Base-by-base conservation (phyloP, 495 filamentous ascomycete genomes). In the Cercophora sp. region DNA sequence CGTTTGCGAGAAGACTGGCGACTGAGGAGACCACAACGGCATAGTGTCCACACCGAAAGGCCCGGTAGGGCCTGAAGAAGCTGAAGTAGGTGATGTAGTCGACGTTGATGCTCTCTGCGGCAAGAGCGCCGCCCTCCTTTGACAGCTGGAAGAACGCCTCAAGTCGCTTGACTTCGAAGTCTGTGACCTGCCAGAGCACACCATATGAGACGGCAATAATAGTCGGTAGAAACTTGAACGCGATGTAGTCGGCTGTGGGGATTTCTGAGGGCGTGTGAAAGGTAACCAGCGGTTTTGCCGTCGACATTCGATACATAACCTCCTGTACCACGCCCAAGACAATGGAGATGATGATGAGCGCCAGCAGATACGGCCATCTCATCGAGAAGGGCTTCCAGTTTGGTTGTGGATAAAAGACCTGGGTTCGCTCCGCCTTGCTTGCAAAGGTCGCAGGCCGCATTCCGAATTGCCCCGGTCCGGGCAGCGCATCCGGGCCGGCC, bases 91-190 rank as follows among this genome's bases (percentile, higher is more conserved):
- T 86, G 26, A 84, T 75, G 55, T 89, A 88, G 69, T 89, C 84
- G 42, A 88, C 79, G 55, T 87, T 88, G 52, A 89, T 74, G 4
- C 80, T 84, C 56, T 87, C 79, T 4, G 77, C 78, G 1, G 86
- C 86, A 2, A 83, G 65, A 0, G 84, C 81, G 13, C 85, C 85
- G 0, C 70, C 73, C 34, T 75, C 72, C 52, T 80, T 82, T 6
- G 84, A 86, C 31, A 91, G 69, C 58, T 89, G 86, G 52, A 86
- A 89, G 55, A 82, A 89, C 1, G 86, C 79, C 60, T 91, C 87
- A 6, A 88, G 65, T 5, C 87, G 82, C 67, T 82, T 85, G 10
- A 89, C 80, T 52, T 89, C 85, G 45, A 85, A 85, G 68, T 88
- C 85, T 39, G 82, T 80, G 37, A 85, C 73, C 63, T 88, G 85